These are phyloP conservation scores for Lentinula lateritia DNA, from an alignment of 768 basidiomycete genomes.

Conservation along the genomic window DNA sequence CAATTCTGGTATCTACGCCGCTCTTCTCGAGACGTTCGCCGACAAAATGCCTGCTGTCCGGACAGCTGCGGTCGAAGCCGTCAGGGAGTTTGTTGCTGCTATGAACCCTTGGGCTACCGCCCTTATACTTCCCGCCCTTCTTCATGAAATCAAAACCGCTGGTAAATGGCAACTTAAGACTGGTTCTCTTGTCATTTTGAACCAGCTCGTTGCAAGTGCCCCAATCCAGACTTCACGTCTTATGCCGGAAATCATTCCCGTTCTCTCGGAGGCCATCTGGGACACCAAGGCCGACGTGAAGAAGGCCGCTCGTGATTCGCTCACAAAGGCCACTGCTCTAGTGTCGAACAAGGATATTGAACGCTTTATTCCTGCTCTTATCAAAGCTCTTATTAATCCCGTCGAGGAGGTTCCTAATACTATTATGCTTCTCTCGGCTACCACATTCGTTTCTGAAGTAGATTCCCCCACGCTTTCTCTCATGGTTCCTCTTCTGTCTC, in stretches of 20 bases:
- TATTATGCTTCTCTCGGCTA: constrained; percentile 91
- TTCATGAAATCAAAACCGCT: constrained; percentile 90
- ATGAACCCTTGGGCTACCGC: constrained; percentile 89
- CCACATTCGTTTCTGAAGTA: constrained; percentile 99
- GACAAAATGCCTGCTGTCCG: constrained; percentile 91
- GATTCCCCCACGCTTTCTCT: constrained; percentile 95
- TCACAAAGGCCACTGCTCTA: constrained; percentile 90
- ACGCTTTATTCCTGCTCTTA: constrained; percentile 95
- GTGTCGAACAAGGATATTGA: constrained; percentile 98
- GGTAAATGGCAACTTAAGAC: constrained; percentile 98
- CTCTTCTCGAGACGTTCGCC: constrained; percentile 87
- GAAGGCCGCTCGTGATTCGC: constrained; percentile 93
- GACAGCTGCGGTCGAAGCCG: constrained; percentile 80
- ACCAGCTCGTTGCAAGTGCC: constrained; percentile 82
- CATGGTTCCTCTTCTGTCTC: constrained; percentile 93
- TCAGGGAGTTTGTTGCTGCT: constrained; percentile 63
- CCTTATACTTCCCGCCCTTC: constrained; percentile 80
- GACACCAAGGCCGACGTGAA: constrained; percentile 99
- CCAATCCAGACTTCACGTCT: constrained; percentile 81
- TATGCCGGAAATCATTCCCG: constrained; percentile 91
- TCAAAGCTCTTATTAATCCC: constrained; percentile 97
- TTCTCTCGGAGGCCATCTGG: constrained; percentile 96
- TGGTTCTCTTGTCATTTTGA: constrained; percentile 73
- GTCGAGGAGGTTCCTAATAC: constrained; percentile 98
- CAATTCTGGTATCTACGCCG: constrained; percentile 78